Conservation (phyloP, 2,329 filamentous ascomycete species). For the Ciborinia camelliae region DNA sequence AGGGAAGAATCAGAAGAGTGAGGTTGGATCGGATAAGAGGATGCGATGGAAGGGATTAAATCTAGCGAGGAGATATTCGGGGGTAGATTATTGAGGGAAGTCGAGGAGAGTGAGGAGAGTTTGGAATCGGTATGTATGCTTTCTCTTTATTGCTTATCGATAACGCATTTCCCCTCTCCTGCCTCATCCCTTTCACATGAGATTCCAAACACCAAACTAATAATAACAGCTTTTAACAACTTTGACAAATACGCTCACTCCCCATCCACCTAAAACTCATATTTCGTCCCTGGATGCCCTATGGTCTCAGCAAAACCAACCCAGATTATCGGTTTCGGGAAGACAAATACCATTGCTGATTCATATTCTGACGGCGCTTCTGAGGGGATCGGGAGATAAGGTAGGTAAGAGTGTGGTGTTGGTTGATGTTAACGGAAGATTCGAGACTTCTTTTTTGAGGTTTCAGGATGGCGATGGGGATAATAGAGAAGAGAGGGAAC, state of each 20-base stretch:
- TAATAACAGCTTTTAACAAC: constrained; percentile 23
- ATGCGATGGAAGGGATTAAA: constrained; percentile 20
- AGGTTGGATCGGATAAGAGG: background rate
- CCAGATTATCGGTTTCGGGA: constrained; percentile 12
- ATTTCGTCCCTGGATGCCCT: constrained; percentile 6
- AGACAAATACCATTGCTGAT: constrained; percentile 10
- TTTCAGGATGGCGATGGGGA: background rate
- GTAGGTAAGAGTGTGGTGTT: constrained; percentile 34
- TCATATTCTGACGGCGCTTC: constrained; percentile 17
- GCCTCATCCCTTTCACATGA: constrained; percentile 9
- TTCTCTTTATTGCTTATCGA: constrained; percentile 24
- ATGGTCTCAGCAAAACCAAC: background rate
- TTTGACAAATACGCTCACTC: constrained; percentile 16
- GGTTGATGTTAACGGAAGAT: constrained; percentile 55
- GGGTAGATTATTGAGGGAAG: constrained; percentile 49
- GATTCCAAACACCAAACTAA: background rate
- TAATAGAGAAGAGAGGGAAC: background rate
- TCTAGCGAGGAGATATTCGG: constrained; percentile 40
- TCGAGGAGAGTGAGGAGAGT: constrained; percentile 50
- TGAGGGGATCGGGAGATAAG: constrained; percentile 35
- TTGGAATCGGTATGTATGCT: constrained; percentile 53
- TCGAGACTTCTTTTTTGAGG: constrained; percentile 40
- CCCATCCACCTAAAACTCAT: background rate
- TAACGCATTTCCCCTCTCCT: constrained; percentile 17
- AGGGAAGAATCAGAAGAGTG: too few species aligned